Evolutionary conservation across 2,329 filamentous ascomycete genomes (phyloP), one percentile per base, ranked within the genome.

Genomic region (Xenoacremonium recifei): DNA sequence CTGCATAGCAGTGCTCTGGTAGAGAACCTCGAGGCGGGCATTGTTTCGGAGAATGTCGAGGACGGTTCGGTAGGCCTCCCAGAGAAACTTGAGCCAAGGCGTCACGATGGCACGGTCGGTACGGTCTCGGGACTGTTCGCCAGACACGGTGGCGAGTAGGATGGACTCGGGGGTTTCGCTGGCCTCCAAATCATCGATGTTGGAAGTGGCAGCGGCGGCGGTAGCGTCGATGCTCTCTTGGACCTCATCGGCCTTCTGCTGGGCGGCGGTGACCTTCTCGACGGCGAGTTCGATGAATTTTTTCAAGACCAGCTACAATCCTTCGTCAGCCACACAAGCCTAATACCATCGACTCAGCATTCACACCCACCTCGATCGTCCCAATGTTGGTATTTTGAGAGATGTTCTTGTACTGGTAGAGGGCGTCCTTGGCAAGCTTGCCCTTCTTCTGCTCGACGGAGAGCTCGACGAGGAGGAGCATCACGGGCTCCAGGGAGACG

Each of bases 371-470:
- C 82, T 97, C 93, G 67, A 99, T 99, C 48, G 93, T 99, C 59
- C 83, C 90, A 55, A 99, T 90, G 66, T 97, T 97, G 58, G 92
- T 96, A 75, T 99, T 99, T 70, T 99, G 93, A 42, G 91, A 92
- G 57, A 96, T 97, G 70, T 99, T 99, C 80, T 99, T 99, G 81
- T 99, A 99, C 70, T 96, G 93, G 70, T 97, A 99, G 36, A 99
- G 80, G 48, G 93, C 93, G 74, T 99, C 93, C 79, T 99, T 99
- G 69, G 92, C 93, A 48, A 93, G 80, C 73, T 99, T 99, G 60
- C 93, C 93, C 75, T 97, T 99, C 74, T 93, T 90, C 61, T 96
- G 84, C 64, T 97, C 92, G 62, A 99, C 93, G 56, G 88, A 96
- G 46, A 97, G 82, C 72, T 97, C 90, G 62, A 99, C 92, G 64